Evolutionary conservation across 805 yeast species (phyloP).

Genomic region (Yamadazyma akitaensis): DNA sequence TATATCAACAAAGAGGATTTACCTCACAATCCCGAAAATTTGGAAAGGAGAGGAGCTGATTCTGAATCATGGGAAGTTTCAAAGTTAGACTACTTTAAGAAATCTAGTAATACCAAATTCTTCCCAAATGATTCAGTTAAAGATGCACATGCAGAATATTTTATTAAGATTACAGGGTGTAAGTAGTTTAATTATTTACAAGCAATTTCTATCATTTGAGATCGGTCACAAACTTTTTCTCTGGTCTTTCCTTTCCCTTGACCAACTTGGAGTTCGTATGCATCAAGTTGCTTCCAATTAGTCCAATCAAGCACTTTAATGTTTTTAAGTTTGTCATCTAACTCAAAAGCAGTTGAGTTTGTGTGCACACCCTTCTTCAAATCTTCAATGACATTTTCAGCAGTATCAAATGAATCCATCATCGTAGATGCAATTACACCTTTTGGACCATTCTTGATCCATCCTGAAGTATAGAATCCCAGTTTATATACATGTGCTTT

Average conservation of each 20-base stretch:
- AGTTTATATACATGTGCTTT: constrained; percentile 22
- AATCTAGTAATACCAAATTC: constrained; percentile 1
- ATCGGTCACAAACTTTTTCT: constrained; percentile 49
- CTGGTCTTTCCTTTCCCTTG: constrained; percentile 47
- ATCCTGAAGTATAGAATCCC: constrained; percentile 79
- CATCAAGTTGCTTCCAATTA: constrained; percentile 62
- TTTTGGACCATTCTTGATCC: constrained; percentile 83
- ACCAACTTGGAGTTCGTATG: constrained; percentile 52
- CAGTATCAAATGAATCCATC: constrained; percentile 77
- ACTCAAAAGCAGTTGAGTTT: neutral
- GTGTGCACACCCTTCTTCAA: constrained; percentile 29
- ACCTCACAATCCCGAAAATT: constrained; percentile 32
- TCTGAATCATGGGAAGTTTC: constrained; percentile 3
- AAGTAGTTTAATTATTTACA: constrained; percentile 18
- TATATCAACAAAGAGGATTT: constrained; percentile 36
- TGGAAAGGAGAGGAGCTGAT: constrained; percentile 13
- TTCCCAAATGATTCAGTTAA: constrained; percentile 23
- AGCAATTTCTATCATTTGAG: constrained; percentile 47
- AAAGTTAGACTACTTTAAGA: neutral
- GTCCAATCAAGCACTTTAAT: constrained; percentile 50
- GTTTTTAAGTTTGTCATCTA: constrained; percentile 16
- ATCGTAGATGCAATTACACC: constrained; percentile 93
- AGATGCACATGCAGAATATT: constrained; percentile 31
- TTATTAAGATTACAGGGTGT: constrained; percentile 30
- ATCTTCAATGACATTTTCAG: constrained; percentile 61